These are phyloP conservation scores for Pezicula radicicola DNA, from an alignment of 2,329 filamentous ascomycete species.

Conservation along the genomic window DNA sequence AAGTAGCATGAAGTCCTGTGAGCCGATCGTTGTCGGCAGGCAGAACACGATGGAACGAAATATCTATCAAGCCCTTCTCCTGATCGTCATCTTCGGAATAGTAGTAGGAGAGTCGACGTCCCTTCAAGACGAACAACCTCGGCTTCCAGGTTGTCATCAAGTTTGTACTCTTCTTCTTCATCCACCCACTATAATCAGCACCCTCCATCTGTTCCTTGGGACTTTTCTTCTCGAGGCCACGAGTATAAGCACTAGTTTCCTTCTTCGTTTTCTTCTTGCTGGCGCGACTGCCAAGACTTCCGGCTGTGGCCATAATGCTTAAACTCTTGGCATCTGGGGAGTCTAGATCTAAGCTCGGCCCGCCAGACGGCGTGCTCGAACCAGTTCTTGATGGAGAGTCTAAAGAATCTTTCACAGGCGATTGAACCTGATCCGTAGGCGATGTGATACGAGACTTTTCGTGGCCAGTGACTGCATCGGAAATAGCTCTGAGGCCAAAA, in stretches of 20 bases:
- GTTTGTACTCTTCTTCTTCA: slow-evolving; percentile 98
- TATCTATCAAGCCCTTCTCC: slow-evolving; percentile 95
- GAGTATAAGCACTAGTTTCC: slow-evolving; percentile 88
- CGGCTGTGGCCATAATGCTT: slow-evolving; percentile 36
- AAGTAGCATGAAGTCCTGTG: slow-evolving; percentile 84
- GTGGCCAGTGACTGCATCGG: slow-evolving; percentile 62
- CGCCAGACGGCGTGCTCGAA: slow-evolving; percentile 66
- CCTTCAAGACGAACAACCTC: slow-evolving; percentile 90
- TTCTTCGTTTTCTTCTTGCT: slow-evolving; percentile 79
- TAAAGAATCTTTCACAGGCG: slow-evolving; percentile 48
- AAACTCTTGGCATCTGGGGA: slow-evolving; percentile 64
- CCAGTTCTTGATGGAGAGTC: slow-evolving; percentile 72
- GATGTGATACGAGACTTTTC: slow-evolving; percentile 51
- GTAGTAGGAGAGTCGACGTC: slow-evolving; percentile 89
- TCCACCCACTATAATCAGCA: slow-evolving; percentile 96
- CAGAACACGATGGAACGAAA: slow-evolving; percentile 94
- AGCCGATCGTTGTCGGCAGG: slow-evolving; percentile 89
- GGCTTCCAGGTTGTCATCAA: slow-evolving; percentile 98
- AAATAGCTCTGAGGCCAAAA: slow-evolving; percentile 78
- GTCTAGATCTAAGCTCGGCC: slow-evolving; percentile 74
- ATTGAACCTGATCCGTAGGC: slow-evolving; percentile 38
- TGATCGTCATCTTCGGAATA: slow-evolving; percentile 90
- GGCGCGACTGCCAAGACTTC: slow-evolving; percentile 45
- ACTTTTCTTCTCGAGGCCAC: slow-evolving; percentile 76
- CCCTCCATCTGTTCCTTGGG: slow-evolving; percentile 81